A percentile compares a stretch with the other conserved stretches of the same genome.
Conservation (phyloP, 768 basidiomycete genomes). For the Tylopilus subfusipes region DNA sequence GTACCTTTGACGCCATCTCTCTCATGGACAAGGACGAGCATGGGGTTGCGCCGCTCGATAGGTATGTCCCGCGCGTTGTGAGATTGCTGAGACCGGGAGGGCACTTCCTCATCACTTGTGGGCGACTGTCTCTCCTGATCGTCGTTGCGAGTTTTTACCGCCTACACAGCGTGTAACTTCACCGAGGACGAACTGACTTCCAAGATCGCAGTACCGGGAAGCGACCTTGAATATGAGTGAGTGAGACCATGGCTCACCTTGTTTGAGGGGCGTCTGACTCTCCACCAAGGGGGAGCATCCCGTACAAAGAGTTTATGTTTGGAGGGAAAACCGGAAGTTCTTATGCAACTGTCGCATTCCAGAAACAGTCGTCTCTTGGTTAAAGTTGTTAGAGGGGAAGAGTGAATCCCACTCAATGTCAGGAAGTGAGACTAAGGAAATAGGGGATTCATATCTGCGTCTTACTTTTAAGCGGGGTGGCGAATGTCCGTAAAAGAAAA, state of each 20-base stretch:
- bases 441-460: too few relatives aligned
- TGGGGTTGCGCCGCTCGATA: constrained; percentile 50
- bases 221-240: constrained; percentile 64
- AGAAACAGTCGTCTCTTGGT: constrained; percentile 26
- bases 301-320: constrained; percentile 69
- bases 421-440: too few relatives aligned
- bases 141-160: not conserved
- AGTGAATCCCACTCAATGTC: too few relatives aligned
- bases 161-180: constrained; percentile 69
- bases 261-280: not conserved
- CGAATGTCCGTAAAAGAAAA: too few relatives aligned
- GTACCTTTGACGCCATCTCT: too few relatives aligned
- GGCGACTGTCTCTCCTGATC: constrained; percentile 24
- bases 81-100: constrained; percentile 62
- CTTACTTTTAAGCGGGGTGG: too few relatives aligned
- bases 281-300: constrained; percentile 58
- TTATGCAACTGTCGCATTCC: constrained; percentile 71
- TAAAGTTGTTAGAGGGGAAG: not conserved
- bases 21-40: constrained; percentile 55
- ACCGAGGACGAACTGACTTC: constrained; percentile 70
- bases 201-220: constrained; percentile 46
- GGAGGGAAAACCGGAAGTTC: constrained; percentile 74
- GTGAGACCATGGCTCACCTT: constrained; percentile 11
- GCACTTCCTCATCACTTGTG: constrained; percentile 77
- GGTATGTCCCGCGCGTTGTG: constrained; percentile 57